These are phyloP conservation scores for Terfezia boudieri DNA, from an alignment of 495 filamentous ascomycete species.

Conservation along the genomic window DNA sequence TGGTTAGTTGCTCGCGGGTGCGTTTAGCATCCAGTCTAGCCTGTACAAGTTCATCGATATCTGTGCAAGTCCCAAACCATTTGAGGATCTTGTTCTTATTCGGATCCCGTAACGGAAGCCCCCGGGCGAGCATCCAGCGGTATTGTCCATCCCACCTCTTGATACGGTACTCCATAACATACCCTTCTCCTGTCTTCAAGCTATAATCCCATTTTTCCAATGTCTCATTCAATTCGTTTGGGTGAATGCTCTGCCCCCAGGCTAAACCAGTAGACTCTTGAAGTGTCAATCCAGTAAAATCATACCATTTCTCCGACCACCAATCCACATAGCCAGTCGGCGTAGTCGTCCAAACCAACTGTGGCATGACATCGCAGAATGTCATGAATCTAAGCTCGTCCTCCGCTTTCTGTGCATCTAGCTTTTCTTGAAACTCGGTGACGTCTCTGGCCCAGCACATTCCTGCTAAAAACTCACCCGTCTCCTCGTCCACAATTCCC, in stretches of 20 bases:
- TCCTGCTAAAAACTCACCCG: slow-evolving; percentile 44
- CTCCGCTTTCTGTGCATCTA: slow-evolving; percentile 35
- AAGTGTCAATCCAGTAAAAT: slow-evolving; percentile 40
- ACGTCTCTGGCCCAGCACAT: slow-evolving; percentile 42
- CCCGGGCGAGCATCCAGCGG: slow-evolving; percentile 50
- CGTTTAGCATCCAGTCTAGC: slow-evolving; percentile 34
- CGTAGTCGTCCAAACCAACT: slow-evolving; percentile 43
- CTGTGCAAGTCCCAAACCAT: slow-evolving; percentile 54
- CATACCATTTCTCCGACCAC: slow-evolving; percentile 46
- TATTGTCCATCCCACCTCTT: slow-evolving; percentile 36
- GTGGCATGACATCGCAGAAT: slow-evolving; percentile 49
- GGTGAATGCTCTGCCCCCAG: neutral
- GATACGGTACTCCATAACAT: slow-evolving; percentile 44
- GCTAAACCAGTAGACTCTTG: slow-evolving; percentile 26
- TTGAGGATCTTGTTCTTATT: slow-evolving; percentile 39
- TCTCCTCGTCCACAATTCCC: slow-evolving; percentile 32
- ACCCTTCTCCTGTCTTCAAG: slow-evolving; percentile 40
- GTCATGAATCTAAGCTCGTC: slow-evolving; percentile 43
- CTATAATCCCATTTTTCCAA: slow-evolving; percentile 32
- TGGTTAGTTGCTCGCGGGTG: slow-evolving; percentile 38
- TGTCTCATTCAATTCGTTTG: slow-evolving; percentile 31
- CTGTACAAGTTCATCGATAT: slow-evolving; percentile 42
- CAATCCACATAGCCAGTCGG: slow-evolving; percentile 40
- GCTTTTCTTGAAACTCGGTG: slow-evolving; percentile 35
- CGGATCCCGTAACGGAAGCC: slow-evolving; percentile 36